These are phyloP conservation scores for Apiotrichum domesticum DNA, from an alignment of 1,284 basidiomycete species.

Conservation along the genomic window DNA sequence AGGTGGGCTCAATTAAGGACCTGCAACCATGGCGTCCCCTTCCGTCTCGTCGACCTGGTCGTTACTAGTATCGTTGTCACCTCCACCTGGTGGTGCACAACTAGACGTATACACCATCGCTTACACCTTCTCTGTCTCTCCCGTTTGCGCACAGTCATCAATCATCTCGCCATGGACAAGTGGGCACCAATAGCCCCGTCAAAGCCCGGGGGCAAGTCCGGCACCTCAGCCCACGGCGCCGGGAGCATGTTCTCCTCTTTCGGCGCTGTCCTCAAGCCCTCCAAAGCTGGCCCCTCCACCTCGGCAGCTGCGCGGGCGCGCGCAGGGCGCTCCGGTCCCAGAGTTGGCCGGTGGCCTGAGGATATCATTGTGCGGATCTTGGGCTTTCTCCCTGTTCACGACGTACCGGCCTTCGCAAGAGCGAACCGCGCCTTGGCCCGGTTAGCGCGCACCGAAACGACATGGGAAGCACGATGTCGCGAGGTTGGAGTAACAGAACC, in stretches of 20 bases:
- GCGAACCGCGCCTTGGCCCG: slow-evolving; percentile 59
- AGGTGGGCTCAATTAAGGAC: too few relatives aligned
- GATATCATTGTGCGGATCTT: slow-evolving; percentile 69
- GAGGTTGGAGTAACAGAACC: slow-evolving; percentile 52
- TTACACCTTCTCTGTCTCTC: too few relatives aligned
- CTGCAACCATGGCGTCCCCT: too few relatives aligned
- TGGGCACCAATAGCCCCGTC: slow-evolving; percentile 41
- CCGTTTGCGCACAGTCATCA: too few relatives aligned
- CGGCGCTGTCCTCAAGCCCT: slow-evolving; percentile 39
- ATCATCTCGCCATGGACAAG: slow-evolving; percentile 26
- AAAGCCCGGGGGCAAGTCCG: slow-evolving; percentile 47
- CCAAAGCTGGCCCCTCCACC: slow-evolving; percentile 49
- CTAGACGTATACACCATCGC: too few relatives aligned
- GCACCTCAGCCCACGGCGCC: slow-evolving; percentile 24
- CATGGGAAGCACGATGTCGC: slow-evolving; percentile 69
- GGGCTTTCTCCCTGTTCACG: slow-evolving; percentile 64
- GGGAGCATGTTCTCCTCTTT: slow-evolving; percentile 61
- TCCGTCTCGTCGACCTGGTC: too few relatives aligned
- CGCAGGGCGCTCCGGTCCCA: slow-evolving; percentile 36
- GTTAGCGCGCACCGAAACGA: slow-evolving; percentile 61
- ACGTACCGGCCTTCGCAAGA: slow-evolving; percentile 67
- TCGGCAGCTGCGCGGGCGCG: slow-evolving; percentile 19
- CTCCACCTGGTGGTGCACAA: too few relatives aligned
- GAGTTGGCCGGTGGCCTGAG: slow-evolving; percentile 70
- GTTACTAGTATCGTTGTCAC: too few relatives aligned